Percentiles rank a stretch among this genome's conserved stretches.
phyloP scores from a whole-genome alignment of 805 yeast species.

The Zygosaccharomyces bisporus region DNA sequence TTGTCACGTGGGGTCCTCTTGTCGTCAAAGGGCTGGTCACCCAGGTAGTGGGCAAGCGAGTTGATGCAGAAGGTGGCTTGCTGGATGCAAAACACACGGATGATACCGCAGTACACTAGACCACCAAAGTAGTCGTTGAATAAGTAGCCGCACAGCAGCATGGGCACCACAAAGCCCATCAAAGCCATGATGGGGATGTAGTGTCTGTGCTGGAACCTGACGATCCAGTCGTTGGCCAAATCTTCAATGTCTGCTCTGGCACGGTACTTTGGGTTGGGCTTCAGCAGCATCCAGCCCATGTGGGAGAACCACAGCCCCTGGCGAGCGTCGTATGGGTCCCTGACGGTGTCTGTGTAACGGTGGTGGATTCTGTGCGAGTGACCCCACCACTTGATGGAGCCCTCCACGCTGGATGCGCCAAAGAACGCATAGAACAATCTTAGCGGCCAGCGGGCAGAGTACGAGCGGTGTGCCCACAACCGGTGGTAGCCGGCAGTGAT shows the following conservation, averaged over 20 bases:
- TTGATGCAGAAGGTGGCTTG: slow-evolving; percentile 86
- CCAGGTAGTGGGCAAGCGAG: slow-evolving; percentile 83
- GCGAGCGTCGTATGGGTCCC: slow-evolving; percentile 87
- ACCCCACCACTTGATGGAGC: slow-evolving; percentile 87
- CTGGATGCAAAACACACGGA: slow-evolving; percentile 67
- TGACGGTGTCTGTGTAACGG: slow-evolving; percentile 75
- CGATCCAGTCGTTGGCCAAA: slow-evolving; percentile 73
- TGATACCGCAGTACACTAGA: slow-evolving; percentile 68
- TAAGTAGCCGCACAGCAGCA: slow-evolving; percentile 49
- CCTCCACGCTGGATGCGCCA: slow-evolving; percentile 81
- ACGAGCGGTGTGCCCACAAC: slow-evolving; percentile 73
- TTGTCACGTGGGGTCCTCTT: slow-evolving; percentile 86
- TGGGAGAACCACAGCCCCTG: slow-evolving; percentile 81
- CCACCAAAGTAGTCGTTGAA: slow-evolving; percentile 70
- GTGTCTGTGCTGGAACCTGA: slow-evolving; percentile 77
- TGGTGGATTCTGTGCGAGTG: slow-evolving; percentile 84
- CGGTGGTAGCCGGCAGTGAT: slow-evolving; percentile 85
- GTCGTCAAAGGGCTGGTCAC: slow-evolving; percentile 82
- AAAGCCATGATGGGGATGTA: slow-evolving; percentile 59
- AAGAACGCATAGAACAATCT: slow-evolving; percentile 66
- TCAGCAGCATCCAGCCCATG: slow-evolving; percentile 79
- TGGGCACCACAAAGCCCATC: slow-evolving; percentile 61
- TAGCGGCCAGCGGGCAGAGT: slow-evolving; percentile 57
- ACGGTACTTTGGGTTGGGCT: slow-evolving; percentile 76
- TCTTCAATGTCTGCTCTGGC: slow-evolving; percentile 82